Conservation (phyloP, 1,284 basidiomycete species). For the Microbotryum lychnidis-dioicae region DNA sequence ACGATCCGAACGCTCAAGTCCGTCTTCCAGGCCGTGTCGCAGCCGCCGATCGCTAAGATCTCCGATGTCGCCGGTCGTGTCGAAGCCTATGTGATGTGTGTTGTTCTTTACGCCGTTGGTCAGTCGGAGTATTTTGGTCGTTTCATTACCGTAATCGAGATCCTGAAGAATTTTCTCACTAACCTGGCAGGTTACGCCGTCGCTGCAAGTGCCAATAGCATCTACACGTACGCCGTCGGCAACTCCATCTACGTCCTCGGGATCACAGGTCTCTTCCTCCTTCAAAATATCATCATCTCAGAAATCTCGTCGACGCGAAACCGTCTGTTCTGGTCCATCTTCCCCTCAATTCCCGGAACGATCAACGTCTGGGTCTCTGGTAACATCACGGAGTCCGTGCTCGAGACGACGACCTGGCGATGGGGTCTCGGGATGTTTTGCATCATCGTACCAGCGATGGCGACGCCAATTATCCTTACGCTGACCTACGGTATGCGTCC, state of each 20-base stretch:
- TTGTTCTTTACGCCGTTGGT: slow-evolving; percentile 38
- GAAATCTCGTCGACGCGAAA: slow-evolving; percentile 39
- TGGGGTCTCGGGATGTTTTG: slow-evolving; percentile 40
- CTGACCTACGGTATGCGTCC: slow-evolving; percentile 29
- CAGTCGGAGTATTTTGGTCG: not conserved
- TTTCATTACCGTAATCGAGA: too few species aligned
- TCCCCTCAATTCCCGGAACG: slow-evolving; percentile 36
- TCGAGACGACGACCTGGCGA: slow-evolving; percentile 32
- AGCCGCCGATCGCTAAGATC: slow-evolving; percentile 41
- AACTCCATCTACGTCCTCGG: slow-evolving; percentile 40
- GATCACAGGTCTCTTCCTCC: slow-evolving; percentile 37
- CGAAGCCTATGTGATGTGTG: slow-evolving; percentile 38
- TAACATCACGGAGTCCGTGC: slow-evolving; percentile 30
- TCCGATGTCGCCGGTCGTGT: slow-evolving; percentile 39
- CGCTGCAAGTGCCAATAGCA: slow-evolving; percentile 34
- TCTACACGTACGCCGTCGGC: slow-evolving; percentile 37
- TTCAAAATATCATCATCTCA: slow-evolving; percentile 40
- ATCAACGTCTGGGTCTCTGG: slow-evolving; percentile 40
- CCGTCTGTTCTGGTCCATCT: slow-evolving; percentile 39
- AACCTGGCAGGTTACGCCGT: slow-evolving; percentile 32
- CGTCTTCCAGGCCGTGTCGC: slow-evolving; percentile 35
- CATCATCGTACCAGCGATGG: slow-evolving; percentile 37
- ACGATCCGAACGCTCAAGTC: slow-evolving; percentile 37
- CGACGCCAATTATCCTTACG: slow-evolving; percentile 37
- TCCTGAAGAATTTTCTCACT: too few species aligned